These are phyloP conservation scores for Rhodotorula babjevae DNA, from an alignment of 768 basidiomycete species.

Conservation along the genomic window DNA sequence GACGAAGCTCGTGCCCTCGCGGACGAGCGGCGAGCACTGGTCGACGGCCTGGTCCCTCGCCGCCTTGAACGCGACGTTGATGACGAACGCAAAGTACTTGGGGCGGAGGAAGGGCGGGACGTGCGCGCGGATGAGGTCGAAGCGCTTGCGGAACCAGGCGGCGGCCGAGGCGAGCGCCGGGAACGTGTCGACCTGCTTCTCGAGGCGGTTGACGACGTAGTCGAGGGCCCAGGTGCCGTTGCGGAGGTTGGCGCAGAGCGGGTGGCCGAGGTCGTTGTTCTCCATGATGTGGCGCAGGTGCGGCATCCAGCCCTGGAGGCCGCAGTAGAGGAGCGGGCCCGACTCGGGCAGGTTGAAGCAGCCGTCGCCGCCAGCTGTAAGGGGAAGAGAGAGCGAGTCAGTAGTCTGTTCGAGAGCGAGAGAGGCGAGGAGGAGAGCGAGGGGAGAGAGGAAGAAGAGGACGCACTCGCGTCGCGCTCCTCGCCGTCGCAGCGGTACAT, in stretches of 20 bases:
- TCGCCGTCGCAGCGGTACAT: slow-evolving; percentile 86
- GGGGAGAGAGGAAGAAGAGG: too few species aligned
- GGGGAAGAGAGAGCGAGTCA: background rate
- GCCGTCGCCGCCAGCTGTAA: slow-evolving; percentile 63
- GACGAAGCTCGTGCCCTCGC: slow-evolving; percentile 78
- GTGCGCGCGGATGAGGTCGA: slow-evolving; percentile 67
- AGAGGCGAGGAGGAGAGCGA: too few species aligned
- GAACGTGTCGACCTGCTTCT: slow-evolving; percentile 58
- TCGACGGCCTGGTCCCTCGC: slow-evolving; percentile 76
- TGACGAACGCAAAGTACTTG: slow-evolving; percentile 88
- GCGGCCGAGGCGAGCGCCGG: slow-evolving; percentile 68
- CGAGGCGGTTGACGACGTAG: slow-evolving; percentile 68
- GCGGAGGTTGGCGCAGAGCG: slow-evolving; percentile 79
- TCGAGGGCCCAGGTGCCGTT: slow-evolving; percentile 88
- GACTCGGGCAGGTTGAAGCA: slow-evolving; percentile 72
- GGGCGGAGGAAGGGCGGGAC: slow-evolving; percentile 86
- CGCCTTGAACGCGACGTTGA: slow-evolving; percentile 88
- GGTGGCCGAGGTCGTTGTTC: slow-evolving; percentile 88
- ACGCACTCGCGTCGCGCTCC: slow-evolving; percentile 68
- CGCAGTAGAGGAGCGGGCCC: slow-evolving; percentile 80
- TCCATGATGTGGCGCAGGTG: slow-evolving; percentile 75
- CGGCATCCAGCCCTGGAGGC: slow-evolving; percentile 96
- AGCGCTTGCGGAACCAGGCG: slow-evolving; percentile 80
- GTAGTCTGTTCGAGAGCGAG: too few species aligned
- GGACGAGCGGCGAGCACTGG: slow-evolving; percentile 80